Percentiles rank a stretch among this genome's conserved stretches.
Evolutionary conservation across 2,329 filamentous ascomycete genomes (phyloP).

Genomic region (Trichoderma koningii): DNA sequence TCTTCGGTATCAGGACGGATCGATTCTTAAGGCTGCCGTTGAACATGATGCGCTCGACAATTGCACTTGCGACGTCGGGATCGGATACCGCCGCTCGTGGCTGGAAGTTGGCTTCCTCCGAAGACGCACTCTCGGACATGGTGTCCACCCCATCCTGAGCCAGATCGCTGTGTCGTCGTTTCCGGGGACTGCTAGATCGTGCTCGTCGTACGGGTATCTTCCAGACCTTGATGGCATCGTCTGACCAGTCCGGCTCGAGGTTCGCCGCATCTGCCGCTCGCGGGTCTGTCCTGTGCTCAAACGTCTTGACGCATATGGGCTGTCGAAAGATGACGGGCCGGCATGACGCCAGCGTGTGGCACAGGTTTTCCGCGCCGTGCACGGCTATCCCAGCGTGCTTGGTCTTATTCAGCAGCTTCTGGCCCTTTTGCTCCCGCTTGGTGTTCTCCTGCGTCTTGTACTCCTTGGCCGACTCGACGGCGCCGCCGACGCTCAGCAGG

Average conservation of each 20-base stretch:
- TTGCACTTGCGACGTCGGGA: conserved; percentile 36
- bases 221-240: conserved; percentile 82
- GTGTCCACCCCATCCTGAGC: neutral
- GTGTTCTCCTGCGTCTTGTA: conserved; percentile 44
- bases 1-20: conserved; percentile 34
- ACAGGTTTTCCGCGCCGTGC: conserved; percentile 78
- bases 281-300: conserved; percentile 62
- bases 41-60: conserved; percentile 44
- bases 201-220: conserved; percentile 59
- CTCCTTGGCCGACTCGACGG: conserved; percentile 52
- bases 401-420: conserved; percentile 34
- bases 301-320: conserved; percentile 69
- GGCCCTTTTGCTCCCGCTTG: conserved; percentile 45
- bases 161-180: conserved; percentile 36
- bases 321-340: conserved; percentile 85
- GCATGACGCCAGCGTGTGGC: conserved; percentile 78
- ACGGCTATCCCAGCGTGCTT: conserved; percentile 56
- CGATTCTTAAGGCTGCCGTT: conserved; percentile 37
- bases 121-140: neutral
- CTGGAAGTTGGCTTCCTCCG: conserved; percentile 8
- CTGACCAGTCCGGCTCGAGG: conserved; percentile 67
- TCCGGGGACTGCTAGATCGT: conserved; percentile 41
- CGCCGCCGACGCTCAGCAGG: conserved; percentile 80
- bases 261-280: conserved; percentile 35
- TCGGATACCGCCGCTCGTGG: conserved; percentile 34